These are phyloP conservation scores for Lentinus tigrinus DNA, from an alignment of 768 basidiomycete species.

Conservation along the genomic window DNA sequence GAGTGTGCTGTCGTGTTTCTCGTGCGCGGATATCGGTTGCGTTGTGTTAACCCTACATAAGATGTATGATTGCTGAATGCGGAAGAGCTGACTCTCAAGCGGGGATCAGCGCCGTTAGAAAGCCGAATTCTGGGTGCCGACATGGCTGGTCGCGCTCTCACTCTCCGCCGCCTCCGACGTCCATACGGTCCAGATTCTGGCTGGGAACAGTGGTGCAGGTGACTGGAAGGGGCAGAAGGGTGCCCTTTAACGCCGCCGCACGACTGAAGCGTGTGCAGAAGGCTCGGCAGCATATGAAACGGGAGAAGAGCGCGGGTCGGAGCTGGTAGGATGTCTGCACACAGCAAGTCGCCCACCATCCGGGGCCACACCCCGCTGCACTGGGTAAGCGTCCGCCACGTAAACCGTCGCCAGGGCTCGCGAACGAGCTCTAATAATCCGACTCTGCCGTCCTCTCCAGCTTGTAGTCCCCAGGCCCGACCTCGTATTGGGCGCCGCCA, in stretches of 20 bases:
- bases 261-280: slow-evolving; percentile 14
- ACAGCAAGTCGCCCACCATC: slow-evolving; percentile 13
- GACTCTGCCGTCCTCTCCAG: no score
- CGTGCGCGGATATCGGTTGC: not conserved
- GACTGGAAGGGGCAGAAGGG: slow-evolving; percentile 6
- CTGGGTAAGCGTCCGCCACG: slow-evolving; percentile 17
- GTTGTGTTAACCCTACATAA: not conserved
- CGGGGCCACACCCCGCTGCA: slow-evolving; percentile 14
- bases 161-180: not conserved
- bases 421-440: not conserved
- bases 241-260: slow-evolving; percentile 12
- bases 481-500: slow-evolving; percentile 31
- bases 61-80: not conserved
- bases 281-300: slow-evolving; percentile 13
- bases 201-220: not conserved
- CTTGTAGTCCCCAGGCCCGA: slow-evolving; percentile 49
- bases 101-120: not conserved
- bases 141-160: not conserved
- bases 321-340: slow-evolving; percentile 13
- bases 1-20: not conserved
- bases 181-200: not conserved
- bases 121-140: not conserved
- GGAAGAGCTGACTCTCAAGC: not conserved
- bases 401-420: no score
- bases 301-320: slow-evolving; percentile 7